Percentiles rank a stretch among this genome's conserved stretches.
phyloP scores from a whole-genome alignment of 305 asterid genomes.

The Fraxinus sp. region DNA sequence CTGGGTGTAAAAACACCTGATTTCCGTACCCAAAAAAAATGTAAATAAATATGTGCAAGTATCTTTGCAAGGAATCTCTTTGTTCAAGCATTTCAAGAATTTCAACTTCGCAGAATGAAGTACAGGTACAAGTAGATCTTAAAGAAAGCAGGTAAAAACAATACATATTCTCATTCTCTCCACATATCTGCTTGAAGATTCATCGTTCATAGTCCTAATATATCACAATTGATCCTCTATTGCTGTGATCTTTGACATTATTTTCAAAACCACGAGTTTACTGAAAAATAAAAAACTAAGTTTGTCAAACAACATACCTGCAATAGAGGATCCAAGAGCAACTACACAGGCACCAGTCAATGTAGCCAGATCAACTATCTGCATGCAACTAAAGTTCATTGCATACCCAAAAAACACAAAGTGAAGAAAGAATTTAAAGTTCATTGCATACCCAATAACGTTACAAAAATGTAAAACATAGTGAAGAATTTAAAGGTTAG shows the following conservation, averaged over 20 bases:
- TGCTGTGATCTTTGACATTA: not conserved
- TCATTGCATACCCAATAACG: too few relatives aligned
- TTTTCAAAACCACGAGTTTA: not conserved
- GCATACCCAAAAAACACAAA: conserved; percentile 7
- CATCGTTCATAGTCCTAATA: not conserved
- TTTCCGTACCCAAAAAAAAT: not conserved
- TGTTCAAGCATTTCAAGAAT: not conserved
- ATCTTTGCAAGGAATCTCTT: not conserved
- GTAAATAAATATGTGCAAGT: not conserved
- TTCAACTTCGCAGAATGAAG: not conserved
- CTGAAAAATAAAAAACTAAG: not conserved
- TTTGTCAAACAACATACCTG: conserved; percentile 49
- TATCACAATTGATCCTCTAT: not conserved
- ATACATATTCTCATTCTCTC: not conserved
- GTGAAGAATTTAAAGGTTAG: not conserved
- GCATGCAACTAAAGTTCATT: conserved; percentile 24
- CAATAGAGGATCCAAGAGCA: conserved; percentile 93
- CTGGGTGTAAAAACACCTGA: conserved; percentile 82
- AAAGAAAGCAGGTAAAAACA: not conserved
- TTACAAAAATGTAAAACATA: not conserved
- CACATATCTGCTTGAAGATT: not conserved
- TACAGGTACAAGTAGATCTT: not conserved
- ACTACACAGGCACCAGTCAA: conserved; percentile 87
- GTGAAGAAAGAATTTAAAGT: not conserved
- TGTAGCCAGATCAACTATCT: conserved; percentile 94